Percentiles rank a stretch among this genome's conserved stretches.
Conservation (phyloP, 305 asterid species). For the Solanum hybrid region DNA sequence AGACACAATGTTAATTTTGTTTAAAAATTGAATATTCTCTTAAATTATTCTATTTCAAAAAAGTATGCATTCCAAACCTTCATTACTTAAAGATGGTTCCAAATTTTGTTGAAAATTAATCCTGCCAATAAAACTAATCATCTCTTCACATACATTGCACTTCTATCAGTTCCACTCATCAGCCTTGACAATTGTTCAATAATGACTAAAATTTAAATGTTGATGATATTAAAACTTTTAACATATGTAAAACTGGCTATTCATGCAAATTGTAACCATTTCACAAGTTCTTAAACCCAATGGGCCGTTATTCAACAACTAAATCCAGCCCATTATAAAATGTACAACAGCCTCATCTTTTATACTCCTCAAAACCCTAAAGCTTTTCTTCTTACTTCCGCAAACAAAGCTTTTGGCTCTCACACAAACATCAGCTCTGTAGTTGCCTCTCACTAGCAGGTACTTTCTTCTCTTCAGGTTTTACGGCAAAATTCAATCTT, state of each 20-base stretch:
- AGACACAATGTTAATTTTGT: background rate
- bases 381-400: background rate
- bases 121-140: background rate
- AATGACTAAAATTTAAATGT: background rate
- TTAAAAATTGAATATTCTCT: background rate
- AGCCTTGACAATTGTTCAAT: background rate
- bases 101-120: background rate
- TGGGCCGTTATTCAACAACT: background rate
- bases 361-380: conserved; percentile 2
- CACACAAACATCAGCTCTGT: background rate
- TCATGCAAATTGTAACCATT: background rate
- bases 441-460: background rate
- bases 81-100: background rate
- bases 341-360: background rate
- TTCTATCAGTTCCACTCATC: background rate
- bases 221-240: no score
- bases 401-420: background rate
- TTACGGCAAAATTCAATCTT: background rate
- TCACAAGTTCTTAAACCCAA: background rate
- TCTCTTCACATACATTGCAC: background rate
- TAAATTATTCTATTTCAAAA: background rate
- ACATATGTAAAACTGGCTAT: no score
- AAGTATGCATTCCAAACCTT: background rate
- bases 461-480: background rate
- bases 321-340: background rate